These are phyloP conservation scores for Talaromyces pinophilus DNA, from an alignment of 2,329 filamentous ascomycete genomes.

Conservation along the genomic window DNA sequence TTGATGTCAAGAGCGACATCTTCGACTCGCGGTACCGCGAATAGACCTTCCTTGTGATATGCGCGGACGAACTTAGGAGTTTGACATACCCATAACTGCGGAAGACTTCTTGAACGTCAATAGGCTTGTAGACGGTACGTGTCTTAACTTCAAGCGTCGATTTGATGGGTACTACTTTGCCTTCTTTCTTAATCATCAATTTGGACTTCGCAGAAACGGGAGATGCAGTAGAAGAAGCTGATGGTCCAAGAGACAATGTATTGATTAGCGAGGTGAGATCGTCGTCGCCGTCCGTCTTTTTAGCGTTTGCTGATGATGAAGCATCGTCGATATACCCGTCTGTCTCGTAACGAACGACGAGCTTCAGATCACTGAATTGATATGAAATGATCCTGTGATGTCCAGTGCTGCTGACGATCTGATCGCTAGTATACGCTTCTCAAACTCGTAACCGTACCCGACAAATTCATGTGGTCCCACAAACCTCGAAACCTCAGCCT, in stretches of 20 bases:
- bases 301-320: not conserved
- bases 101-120: conserved; percentile 40
- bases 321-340: conserved; percentile 43
- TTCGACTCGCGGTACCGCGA: conserved; percentile 39
- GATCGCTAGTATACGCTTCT: conserved; percentile 46
- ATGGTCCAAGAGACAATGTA: conserved; percentile 31
- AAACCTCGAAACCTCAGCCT: conserved; percentile 32
- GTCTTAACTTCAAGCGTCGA: conserved; percentile 53
- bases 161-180: conserved; percentile 34
- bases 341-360: conserved; percentile 49
- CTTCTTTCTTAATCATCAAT: conserved; percentile 37
- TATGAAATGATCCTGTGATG: conserved; percentile 53
- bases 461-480: conserved; percentile 41
- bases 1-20: conserved; percentile 37
- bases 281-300: not conserved
- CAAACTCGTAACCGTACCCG: conserved; percentile 50
- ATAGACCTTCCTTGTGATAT: conserved; percentile 43
- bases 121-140: conserved; percentile 34
- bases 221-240: conserved; percentile 5
- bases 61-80: conserved; percentile 52
- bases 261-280: conserved; percentile 30
- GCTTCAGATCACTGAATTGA: conserved; percentile 43
- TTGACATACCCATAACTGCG: conserved; percentile 52
- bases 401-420: conserved; percentile 44
- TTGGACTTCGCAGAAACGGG: conserved; percentile 27